Evolutionary conservation across 352 stramenopile species (phyloP), one percentile per base, ranked within the genome.

Genomic region (Phytophthora megakarya): DNA sequence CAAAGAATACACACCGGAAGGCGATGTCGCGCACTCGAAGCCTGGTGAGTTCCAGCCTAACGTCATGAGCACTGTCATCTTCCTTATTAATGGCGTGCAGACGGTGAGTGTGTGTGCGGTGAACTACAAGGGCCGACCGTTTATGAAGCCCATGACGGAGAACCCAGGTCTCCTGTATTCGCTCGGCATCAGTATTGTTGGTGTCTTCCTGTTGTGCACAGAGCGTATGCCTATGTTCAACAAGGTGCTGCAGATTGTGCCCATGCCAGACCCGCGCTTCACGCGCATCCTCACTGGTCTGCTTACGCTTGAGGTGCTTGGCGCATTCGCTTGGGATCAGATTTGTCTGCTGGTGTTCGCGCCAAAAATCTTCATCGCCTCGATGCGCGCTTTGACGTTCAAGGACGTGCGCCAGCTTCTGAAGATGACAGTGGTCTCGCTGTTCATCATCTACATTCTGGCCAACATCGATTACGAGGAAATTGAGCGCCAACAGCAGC

Each of bases 91-190:
- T 61, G 84, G 92, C 32, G 76, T 98, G 50, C 88, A 96, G 68
- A 95, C 86, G 0, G 86, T 98, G n/a, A 99, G 98, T 70, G 98
- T 98, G n/a, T 99, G 99, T 66, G 83, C 93, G 1, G 95, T 98
- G 16, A 99, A 99, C 81, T 99, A 99, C 87, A 93, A 96, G 75
- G 98, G 98, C 16, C 86, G 95, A 52, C 98, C 97, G 39, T 99
- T 99, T 84, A 98, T 99, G 92, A 97, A 99, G 81, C 94, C 89
- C 58, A 93, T 99, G 72, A 90, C 75, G 26, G 93, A 99, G 48
- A 99, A 99, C 72, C 92, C 92, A 11, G 73, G 93, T n/a, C 66
- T 99, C n/a, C 81, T 99, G 22, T 95, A 95, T 75, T 96, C 88
- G 51, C 84, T 96, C 1, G 86, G 86, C 0, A 76, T 95, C 51